Conservation (phyloP, 345 rosid species). For the Eucalyptus cloeziana region DNA sequence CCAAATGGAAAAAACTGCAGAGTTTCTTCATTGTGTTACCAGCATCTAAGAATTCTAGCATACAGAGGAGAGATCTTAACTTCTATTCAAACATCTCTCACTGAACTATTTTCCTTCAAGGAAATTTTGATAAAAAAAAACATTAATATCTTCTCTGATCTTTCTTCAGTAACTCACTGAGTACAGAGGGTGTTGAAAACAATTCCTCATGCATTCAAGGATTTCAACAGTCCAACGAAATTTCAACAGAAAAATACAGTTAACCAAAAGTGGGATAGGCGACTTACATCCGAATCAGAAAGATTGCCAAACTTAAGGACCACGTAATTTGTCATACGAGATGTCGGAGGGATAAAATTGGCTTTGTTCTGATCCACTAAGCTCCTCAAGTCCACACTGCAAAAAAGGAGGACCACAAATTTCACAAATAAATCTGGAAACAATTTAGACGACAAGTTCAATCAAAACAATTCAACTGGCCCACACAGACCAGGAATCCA, state of each 20-base stretch:
- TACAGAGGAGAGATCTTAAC: background rate
- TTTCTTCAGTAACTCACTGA: background rate
- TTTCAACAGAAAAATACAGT: background rate
- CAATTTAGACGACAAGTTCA: background rate
- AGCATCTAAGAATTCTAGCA: background rate
- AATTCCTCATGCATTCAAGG: background rate
- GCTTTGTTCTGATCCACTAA: slow-evolving; percentile 73
- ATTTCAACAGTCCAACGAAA: background rate
- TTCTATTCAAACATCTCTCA: background rate
- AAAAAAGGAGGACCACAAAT: background rate
- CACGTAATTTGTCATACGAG: slow-evolving; percentile 83
- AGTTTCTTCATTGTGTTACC: background rate
- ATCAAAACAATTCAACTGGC: background rate
- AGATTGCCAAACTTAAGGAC: slow-evolving; percentile 74
- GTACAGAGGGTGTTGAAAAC: background rate
- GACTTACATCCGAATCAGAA: slow-evolving; percentile 41
- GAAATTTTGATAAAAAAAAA: background rate
- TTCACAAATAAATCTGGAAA: background rate
- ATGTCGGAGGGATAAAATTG: slow-evolving; percentile 77
- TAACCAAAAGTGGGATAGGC: background rate
- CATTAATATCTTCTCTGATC: background rate
- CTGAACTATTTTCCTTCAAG: background rate
- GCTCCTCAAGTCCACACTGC: slow-evolving; percentile 87
- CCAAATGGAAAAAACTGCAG: background rate
- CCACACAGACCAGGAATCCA: background rate